Conservation (phyloP, 805 yeast species). For the Torulaspora microellipsoides region DNA sequence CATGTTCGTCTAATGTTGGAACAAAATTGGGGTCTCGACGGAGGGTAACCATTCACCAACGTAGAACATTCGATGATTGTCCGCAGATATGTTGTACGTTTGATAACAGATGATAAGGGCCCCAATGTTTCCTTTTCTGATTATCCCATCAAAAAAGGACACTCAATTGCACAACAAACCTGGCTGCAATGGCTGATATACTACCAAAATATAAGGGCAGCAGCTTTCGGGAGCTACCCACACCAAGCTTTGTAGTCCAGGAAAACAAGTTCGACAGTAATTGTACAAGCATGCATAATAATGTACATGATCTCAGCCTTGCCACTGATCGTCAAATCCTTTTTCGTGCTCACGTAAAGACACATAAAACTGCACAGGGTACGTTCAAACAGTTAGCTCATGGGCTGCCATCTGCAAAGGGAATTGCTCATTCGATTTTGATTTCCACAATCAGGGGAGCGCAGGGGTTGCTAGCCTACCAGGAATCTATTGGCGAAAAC, state of each 20-base stretch:
- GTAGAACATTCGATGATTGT: too few species aligned
- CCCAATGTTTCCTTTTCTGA: too few species aligned
- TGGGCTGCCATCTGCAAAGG: slow-evolving; percentile 31
- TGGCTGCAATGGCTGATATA: slow-evolving; percentile 10
- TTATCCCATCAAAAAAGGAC: too few species aligned
- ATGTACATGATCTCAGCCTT: slow-evolving; percentile 36
- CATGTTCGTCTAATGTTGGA: too few species aligned
- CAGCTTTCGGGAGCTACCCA: slow-evolving; percentile 36
- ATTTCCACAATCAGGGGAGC: slow-evolving; percentile 71
- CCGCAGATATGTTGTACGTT: too few species aligned
- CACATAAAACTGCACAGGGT: slow-evolving; percentile 67
- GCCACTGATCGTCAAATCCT: slow-evolving; percentile 25
- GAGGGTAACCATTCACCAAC: too few species aligned
- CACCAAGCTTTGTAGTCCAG: slow-evolving; percentile 47
- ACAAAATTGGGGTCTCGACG: too few species aligned
- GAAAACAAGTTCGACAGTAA: slow-evolving; percentile 38
- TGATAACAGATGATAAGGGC: too few species aligned
- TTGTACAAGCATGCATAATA: slow-evolving; percentile 46
- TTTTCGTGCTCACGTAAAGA: slow-evolving; percentile 72
- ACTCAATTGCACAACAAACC: neutral
- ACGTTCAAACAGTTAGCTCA: slow-evolving; percentile 49
- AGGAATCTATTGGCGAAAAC: slow-evolving; percentile 24
- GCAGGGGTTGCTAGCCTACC: slow-evolving; percentile 41
- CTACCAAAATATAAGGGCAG: slow-evolving; percentile 34
- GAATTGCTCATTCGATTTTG: slow-evolving; percentile 47